A percentile compares a stretch with the other conserved stretches of the same genome.
Conservation (phyloP, 1,284 basidiomycete species). For the Trichosporon coremiiforme region DNA sequence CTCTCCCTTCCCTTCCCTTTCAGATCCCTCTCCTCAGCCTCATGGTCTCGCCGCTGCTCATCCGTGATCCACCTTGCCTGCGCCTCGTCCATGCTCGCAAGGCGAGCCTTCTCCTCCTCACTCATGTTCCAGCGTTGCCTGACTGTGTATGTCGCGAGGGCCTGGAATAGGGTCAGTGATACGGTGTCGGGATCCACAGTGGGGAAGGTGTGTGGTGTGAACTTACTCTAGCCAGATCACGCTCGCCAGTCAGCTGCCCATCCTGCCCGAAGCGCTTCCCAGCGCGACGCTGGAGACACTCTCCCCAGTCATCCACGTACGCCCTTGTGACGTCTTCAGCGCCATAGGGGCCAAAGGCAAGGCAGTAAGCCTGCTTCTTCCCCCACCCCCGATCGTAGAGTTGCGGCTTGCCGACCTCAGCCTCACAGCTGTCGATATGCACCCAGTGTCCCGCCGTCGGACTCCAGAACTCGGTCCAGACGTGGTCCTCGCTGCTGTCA, state of each 20-base stretch:
- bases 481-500: slow-evolving; percentile 58
- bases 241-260: slow-evolving; percentile 25
- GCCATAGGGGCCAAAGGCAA: slow-evolving; percentile 57
- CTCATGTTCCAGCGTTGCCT: slow-evolving; percentile 23
- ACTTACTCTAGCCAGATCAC: slow-evolving; percentile 22
- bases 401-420: slow-evolving; percentile 54
- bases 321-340: slow-evolving; percentile 57
- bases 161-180: slow-evolving; percentile 29
- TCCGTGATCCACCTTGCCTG: slow-evolving; percentile 49
- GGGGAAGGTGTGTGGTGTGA: too few relatives aligned
- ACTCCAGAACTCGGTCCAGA: slow-evolving; percentile 59
- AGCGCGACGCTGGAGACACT: slow-evolving; percentile 34
- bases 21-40: slow-evolving; percentile 44
- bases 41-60: slow-evolving; percentile 36
- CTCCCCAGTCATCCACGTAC: slow-evolving; percentile 56
- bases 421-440: slow-evolving; percentile 60
- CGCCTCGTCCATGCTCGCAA: slow-evolving; percentile 47
- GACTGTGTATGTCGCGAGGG: slow-evolving; percentile 38
- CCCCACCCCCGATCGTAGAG: slow-evolving; percentile 59
- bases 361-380: slow-evolving; percentile 59
- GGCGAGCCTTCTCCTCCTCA: slow-evolving; percentile 27
- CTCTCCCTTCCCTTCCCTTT: slow-evolving; percentile 51
- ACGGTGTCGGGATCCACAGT: too few relatives aligned
- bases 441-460: slow-evolving; percentile 54
- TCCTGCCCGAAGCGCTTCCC: slow-evolving; percentile 24